Conservation (phyloP, 2,329 filamentous ascomycete species). For the Monilinia polystroma region DNA sequence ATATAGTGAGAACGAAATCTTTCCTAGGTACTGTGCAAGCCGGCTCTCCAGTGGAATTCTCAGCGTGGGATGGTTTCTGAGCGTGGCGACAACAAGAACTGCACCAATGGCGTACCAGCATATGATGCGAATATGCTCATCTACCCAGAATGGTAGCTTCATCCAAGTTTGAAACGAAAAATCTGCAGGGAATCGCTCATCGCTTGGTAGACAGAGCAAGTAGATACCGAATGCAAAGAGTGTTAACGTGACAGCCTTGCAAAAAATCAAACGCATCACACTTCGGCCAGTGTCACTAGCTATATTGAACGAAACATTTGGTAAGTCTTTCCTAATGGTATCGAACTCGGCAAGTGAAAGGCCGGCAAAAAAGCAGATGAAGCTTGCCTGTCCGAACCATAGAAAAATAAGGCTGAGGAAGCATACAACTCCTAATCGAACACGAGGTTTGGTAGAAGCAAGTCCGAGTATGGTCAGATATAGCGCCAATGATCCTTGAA, state of each 20-base stretch:
- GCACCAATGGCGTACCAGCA: neutral
- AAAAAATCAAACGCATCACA: neutral
- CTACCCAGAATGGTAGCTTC: neutral
- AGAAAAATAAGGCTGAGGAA: neutral
- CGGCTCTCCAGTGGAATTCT: neutral
- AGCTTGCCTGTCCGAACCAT: neutral
- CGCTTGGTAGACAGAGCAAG: neutral
- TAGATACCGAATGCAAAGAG: neutral
- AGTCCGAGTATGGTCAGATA: too few relatives aligned
- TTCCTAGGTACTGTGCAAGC: neutral
- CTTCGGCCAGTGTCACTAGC: neutral
- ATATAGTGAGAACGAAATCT: neutral
- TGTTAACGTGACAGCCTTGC: neutral
- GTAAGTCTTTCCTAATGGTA: neutral
- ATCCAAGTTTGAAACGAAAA: neutral
- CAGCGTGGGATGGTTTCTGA: neutral
- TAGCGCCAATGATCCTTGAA: too few relatives aligned
- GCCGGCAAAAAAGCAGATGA: neutral
- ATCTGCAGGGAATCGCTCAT: neutral
- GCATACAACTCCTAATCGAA: neutral
- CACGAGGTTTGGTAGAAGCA: neutral
- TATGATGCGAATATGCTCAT: neutral
- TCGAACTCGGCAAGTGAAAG: neutral
- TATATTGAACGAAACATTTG: neutral
- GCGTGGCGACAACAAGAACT: neutral